Evolutionary conservation across 2,329 filamentous ascomycete species (phyloP).

Genomic region (Cladosporium sp.): DNA sequence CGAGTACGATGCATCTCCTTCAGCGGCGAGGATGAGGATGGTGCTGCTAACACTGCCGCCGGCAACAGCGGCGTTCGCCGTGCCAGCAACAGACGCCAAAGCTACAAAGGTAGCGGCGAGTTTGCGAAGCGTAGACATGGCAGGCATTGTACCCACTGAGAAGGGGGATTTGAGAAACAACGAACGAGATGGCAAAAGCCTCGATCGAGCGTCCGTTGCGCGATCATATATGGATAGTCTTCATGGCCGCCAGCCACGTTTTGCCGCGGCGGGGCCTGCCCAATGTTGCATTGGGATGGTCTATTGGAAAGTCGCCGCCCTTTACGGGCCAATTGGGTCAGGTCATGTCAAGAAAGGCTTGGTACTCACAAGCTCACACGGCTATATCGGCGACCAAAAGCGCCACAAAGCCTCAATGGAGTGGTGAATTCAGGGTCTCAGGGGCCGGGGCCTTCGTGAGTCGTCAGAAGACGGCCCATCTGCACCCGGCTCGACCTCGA

Average conservation of each 20-base stretch:
- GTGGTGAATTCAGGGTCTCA: constrained; percentile 3
- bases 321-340: background rate
- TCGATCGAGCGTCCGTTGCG: background rate
- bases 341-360: constrained; percentile 2
- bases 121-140: constrained; percentile 1
- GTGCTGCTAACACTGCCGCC: constrained; percentile 32
- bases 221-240: background rate
- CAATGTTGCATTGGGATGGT: background rate
- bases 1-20: constrained; percentile 42
- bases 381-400: background rate
- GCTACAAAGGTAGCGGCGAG: background rate
- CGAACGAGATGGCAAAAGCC: background rate
- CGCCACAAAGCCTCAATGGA: constrained; percentile 6
- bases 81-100: background rate
- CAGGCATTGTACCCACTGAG: too few relatives aligned
- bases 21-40: constrained; percentile 44
- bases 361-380: background rate
- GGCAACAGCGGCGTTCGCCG: constrained; percentile 3
- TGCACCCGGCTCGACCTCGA: too few relatives aligned
- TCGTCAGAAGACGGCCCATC: too few relatives aligned
- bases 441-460: background rate
- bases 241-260: background rate
- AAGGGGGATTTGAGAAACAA: background rate
- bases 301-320: background rate
- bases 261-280: too few relatives aligned